These are phyloP conservation scores for Dactylella cylindrospora DNA, from an alignment of 2,329 filamentous ascomycete species.

Conservation along the genomic window DNA sequence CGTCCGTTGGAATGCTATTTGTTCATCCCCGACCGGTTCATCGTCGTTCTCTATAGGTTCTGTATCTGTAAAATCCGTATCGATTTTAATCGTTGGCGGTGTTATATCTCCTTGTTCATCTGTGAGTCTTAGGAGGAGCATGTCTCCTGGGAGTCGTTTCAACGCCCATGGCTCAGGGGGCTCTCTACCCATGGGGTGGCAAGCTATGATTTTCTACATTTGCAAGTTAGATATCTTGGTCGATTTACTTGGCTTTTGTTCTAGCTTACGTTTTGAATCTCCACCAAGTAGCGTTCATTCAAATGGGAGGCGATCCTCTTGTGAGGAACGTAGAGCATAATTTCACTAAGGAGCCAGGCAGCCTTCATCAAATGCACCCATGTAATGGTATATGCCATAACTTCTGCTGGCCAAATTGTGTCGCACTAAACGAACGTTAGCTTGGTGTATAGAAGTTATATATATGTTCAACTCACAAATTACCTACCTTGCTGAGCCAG, in stretches of 20 bases:
- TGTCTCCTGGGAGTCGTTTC: not conserved
- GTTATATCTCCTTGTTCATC: not conserved
- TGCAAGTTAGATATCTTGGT: not conserved
- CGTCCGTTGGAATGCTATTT: constrained; percentile 1
- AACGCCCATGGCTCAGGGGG: constrained; percentile 2
- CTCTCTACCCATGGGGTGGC: constrained; percentile 1
- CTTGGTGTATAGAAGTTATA: not conserved
- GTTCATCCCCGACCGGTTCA: not conserved
- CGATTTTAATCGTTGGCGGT: not conserved
- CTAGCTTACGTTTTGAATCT: constrained; percentile 20
- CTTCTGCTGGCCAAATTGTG: not conserved
- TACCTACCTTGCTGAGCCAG: constrained; percentile 45
- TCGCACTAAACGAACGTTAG: constrained; percentile 5
- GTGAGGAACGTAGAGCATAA: constrained; percentile 5
- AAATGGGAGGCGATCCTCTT: not conserved
- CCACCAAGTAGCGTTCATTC: constrained; percentile 11
- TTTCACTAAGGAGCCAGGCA: constrained; percentile 41
- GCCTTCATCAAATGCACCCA: constrained; percentile 46
- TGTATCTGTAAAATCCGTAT: too few species aligned
- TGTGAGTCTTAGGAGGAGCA: constrained; percentile 4
- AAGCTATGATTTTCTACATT: constrained; percentile 7
- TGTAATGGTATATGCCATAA: constrained; percentile 9
- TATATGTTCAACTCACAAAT: not conserved
- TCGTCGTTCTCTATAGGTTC: not conserved
- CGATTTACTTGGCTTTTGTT: not conserved